phyloP scores from a whole-genome alignment of 2,329 filamentous ascomycete species.

The Exophiala bonariae region DNA sequence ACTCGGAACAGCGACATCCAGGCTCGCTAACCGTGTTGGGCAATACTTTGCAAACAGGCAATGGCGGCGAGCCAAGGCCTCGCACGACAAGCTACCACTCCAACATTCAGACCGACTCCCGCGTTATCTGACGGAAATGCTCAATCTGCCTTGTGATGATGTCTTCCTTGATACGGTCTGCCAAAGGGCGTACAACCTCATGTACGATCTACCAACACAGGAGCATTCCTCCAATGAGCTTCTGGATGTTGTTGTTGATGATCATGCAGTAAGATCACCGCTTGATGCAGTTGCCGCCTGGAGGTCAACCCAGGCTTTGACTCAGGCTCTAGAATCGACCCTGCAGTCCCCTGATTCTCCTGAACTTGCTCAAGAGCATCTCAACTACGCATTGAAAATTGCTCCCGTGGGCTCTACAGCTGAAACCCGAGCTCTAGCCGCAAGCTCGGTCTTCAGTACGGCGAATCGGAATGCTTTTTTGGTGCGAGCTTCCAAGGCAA shows the following conservation, averaged over 20 bases:
- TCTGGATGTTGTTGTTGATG: constrained; percentile 81
- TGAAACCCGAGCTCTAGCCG: constrained; percentile 57
- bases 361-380: constrained; percentile 51
- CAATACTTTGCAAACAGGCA: constrained; percentile 71
- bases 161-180: constrained; percentile 76
- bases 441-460: constrained; percentile 60
- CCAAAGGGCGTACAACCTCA: constrained; percentile 84
- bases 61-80: constrained; percentile 60
- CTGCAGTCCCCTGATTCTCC: constrained; percentile 50
- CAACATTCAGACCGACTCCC: constrained; percentile 68
- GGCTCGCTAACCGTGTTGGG: constrained; percentile 67
- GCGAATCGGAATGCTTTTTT: constrained; percentile 37
- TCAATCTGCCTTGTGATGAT: constrained; percentile 78
- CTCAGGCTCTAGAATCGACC: constrained; percentile 65
- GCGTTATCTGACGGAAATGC: constrained; percentile 70
- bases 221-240: constrained; percentile 65
- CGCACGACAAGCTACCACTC: constrained; percentile 48
- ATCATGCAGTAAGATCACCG: constrained; percentile 79
- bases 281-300: constrained; percentile 89
- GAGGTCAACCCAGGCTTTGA: constrained; percentile 77
- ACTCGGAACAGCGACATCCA: constrained; percentile 63
- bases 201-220: constrained; percentile 78
- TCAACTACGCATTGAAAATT: constrained; percentile 69
- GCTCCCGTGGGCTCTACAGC: constrained; percentile 79
- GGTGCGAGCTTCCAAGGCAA: constrained; percentile 46